phyloP scores from a whole-genome alignment of 139 green algal species.

The Haematococcus lacustris region DNA sequence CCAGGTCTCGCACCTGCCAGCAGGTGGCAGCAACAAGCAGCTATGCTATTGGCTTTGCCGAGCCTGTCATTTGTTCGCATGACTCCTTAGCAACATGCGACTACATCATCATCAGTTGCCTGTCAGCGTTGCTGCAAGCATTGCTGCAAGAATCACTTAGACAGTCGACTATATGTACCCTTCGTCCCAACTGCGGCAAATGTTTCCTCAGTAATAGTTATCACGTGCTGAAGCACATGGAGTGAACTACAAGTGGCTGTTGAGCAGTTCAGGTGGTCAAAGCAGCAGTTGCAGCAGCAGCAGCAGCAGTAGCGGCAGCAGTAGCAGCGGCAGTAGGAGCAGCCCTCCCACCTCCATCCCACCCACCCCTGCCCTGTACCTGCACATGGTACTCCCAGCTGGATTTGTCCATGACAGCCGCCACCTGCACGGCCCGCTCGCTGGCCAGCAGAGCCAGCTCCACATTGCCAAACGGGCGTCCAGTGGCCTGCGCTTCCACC shows the following conservation, averaged over 20 bases:
- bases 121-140: neutral
- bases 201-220: neutral
- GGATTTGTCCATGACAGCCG: neutral
- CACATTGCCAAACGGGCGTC: constrained; percentile 21
- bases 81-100: neutral
- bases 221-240: neutral
- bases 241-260: neutral
- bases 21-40: too few relatives aligned
- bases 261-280: neutral
- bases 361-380: neutral
- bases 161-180: neutral
- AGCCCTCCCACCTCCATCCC: neutral
- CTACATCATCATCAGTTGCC: neutral
- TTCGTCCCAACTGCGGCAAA: neutral
- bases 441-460: constrained; percentile 12
- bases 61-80: neutral
- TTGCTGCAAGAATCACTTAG: neutral
- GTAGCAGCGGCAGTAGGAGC: neutral
- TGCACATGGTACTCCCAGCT: neutral
- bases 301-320: neutral
- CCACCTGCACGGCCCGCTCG: neutral
- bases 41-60: neutral
- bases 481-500: constrained; percentile 2
- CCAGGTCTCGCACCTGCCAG: neutral
- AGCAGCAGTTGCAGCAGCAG: neutral